Evolutionary conservation across 2,329 filamentous ascomycete species (phyloP), one percentile per base, ranked within the genome.

Genomic region (Cordyceps militaris): DNA sequence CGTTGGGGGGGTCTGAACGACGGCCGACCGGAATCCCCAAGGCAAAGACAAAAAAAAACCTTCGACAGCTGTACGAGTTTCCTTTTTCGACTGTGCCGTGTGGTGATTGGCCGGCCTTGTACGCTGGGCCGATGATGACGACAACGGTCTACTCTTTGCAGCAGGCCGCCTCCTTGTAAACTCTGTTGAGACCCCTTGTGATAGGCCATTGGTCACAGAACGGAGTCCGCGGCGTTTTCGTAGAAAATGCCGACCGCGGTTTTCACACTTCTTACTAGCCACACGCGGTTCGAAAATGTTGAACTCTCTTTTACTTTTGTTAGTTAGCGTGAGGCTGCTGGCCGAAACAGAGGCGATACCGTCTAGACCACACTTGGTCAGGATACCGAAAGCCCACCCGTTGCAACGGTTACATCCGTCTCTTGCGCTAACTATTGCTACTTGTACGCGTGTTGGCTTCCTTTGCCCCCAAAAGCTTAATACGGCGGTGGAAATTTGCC

Each of bases 271-370:
- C n/a, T n/a, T n/a, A n/a, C n/a, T n/a, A n/a, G n/a, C n/a, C n/a
- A n/a, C n/a, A 28, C 34, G 34, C 23, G 34, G 13, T 11, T 32
- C 16, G 14, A n/a, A 21, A 28, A 7, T 19, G 34, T 4, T 30
- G 50, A 3, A 3, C 32, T 34, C 9, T 36, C n/a, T n/a, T 44
- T 14, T 60, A 26, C 53, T 43, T 54, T 26, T n/a, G n/a, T n/a
- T n/a, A n/a, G 42, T 61, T 40, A 54, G 46, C 32, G 50, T 53
- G 14, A 58, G 52, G 48, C 42, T 56, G 23, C 42, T 54, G 48
- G 56, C 56, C 38, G 43, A 57, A 43, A 42, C 51, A 28, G 48
- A 40, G 14, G 54, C 21, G 49, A 34, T 40, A 28, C 14, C 28
- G 26, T 26, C 51, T 26, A 32, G 19, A 16, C 51, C 26, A 34